Percentiles rank a stretch among this genome's conserved stretches.
These are phyloP conservation scores for Annulohypoxylon nitens DNA, from an alignment of 495 filamentous ascomycete genomes.

Conservation along the genomic window DNA sequence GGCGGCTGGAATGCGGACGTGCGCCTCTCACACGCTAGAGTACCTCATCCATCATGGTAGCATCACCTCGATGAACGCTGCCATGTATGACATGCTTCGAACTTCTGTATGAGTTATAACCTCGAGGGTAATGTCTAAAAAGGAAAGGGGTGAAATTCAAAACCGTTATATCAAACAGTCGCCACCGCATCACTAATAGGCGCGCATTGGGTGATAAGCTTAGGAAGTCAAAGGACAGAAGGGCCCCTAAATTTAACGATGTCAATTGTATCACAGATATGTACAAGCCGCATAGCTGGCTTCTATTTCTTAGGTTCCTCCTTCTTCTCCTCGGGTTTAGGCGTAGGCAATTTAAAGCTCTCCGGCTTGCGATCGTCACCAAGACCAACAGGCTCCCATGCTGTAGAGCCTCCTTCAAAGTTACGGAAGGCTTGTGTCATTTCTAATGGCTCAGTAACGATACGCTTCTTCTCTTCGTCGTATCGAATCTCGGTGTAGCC, in stretches of 20 bases:
- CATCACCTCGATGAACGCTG: constrained; percentile 14
- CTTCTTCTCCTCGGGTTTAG: constrained; percentile 91
- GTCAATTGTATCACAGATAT: constrained; percentile 49
- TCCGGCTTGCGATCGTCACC: constrained; percentile 86
- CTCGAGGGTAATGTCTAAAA: background rate
- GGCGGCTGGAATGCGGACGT: background rate
- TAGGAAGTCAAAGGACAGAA: background rate
- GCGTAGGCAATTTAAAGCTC: constrained; percentile 92
- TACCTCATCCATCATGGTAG: constrained; percentile 25
- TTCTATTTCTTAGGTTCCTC: constrained; percentile 92
- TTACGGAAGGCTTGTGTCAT: constrained; percentile 99
- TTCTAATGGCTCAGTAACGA: constrained; percentile 96
- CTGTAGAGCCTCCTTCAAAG: constrained; percentile 86
- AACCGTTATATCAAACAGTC: too few species aligned
- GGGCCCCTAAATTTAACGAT: constrained; percentile 8
- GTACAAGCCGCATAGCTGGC: constrained; percentile 46
- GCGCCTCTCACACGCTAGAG: background rate
- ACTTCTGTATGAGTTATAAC: background rate
- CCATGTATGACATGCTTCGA: constrained; percentile 12
- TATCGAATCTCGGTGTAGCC: constrained; percentile 99
- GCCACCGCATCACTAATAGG: too few species aligned
- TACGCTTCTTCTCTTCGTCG: constrained; percentile 99
- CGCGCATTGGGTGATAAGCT: too few species aligned
- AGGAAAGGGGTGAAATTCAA: background rate
- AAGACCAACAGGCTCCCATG: constrained; percentile 91